Conservation (phyloP, 148 eudicot genomes). For the Rhododendron griersonianum region DNA sequence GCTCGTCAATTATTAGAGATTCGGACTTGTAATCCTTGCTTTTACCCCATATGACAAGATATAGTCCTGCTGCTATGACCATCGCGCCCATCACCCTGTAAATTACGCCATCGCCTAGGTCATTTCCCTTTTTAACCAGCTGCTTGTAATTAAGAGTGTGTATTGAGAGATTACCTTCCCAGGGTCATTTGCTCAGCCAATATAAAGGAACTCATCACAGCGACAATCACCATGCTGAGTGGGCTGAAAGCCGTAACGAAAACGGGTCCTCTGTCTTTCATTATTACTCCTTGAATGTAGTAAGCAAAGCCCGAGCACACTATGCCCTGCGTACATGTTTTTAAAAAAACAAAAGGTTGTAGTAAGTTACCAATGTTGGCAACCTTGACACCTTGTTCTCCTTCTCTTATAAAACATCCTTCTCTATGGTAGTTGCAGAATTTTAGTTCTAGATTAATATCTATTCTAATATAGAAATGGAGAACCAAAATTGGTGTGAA, state of each 20-base stretch:
- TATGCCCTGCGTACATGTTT: slow-evolving; percentile 53
- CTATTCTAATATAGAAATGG: neutral
- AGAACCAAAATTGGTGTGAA: neutral
- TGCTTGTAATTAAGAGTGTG: neutral
- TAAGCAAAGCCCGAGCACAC: slow-evolving; percentile 78
- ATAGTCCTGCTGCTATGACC: slow-evolving; percentile 54
- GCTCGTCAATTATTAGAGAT: slow-evolving; percentile 19
- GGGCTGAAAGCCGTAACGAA: slow-evolving; percentile 93
- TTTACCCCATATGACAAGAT: slow-evolving; percentile 72
- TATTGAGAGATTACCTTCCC: slow-evolving; percentile 57
- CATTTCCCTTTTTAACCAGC: slow-evolving; percentile 1
- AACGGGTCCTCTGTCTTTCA: slow-evolving; percentile 88
- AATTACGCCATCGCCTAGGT: slow-evolving; percentile 4
- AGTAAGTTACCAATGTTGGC: neutral
- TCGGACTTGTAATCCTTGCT: slow-evolving; percentile 41
- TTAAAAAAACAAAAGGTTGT: neutral
- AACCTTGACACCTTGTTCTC: neutral
- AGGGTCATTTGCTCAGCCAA: slow-evolving; percentile 69
- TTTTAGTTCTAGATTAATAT: neutral
- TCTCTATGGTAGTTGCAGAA: neutral
- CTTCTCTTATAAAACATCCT: neutral
- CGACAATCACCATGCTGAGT: slow-evolving; percentile 80
- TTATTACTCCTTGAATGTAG: slow-evolving; percentile 82
- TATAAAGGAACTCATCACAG: slow-evolving; percentile 63
- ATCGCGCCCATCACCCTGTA: slow-evolving; percentile 59